Evolutionary conservation across 768 basidiomycete species (phyloP), one percentile per base, ranked within the genome.

Genomic region (Lactifluus piperatus): DNA sequence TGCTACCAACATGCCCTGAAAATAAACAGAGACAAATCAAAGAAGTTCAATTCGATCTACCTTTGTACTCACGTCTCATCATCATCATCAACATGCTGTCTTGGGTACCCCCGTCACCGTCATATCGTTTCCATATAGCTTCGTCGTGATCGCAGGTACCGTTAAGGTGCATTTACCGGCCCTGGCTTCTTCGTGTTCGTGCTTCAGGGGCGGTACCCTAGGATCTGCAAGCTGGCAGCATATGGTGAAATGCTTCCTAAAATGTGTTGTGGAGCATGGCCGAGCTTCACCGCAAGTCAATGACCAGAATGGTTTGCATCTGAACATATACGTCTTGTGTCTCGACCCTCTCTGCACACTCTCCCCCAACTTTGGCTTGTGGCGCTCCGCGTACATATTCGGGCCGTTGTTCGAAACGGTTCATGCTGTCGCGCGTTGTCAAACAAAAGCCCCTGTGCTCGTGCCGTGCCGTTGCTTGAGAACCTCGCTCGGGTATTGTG

Each of bases 11-110:
- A 32, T 9, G 4, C 39, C 47, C 48, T 49, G 27, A 26, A 55
- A 54, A 45, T 43, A 49, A 52, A 45, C 44, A 37, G 16, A 27
- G 44, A 60, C 54, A 60, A 60, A 56, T 36, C 49, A 41, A 56
- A 60, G 54, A 60, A 60, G 58, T n/a, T 14, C 22, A 44, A 53
- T 45, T 60, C 46, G 54, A 56, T 55, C 58, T 51, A 51, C 58
- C 44, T 60, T 52, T 20, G 51, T 11, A 34, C 57, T 24, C 56
- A 51, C 27, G 36, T 32, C 41, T 29, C 34, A 44, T 51, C 54
- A 34, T 37, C 45, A 46, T 32, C 36, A 20, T 34, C 36, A 51
- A 46, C 36, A 27, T 20, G 32, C 50, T 36, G 36, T 16, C 43
- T 27, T 26, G 36, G 22, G 27, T 41, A 48, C 26, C 11, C 27